A percentile compares a stretch with the other conserved stretches of the same genome.
These are phyloP conservation scores for Didymellaceae sp. DNA, from an alignment of 2,329 filamentous ascomycete genomes.

Conservation along the genomic window DNA sequence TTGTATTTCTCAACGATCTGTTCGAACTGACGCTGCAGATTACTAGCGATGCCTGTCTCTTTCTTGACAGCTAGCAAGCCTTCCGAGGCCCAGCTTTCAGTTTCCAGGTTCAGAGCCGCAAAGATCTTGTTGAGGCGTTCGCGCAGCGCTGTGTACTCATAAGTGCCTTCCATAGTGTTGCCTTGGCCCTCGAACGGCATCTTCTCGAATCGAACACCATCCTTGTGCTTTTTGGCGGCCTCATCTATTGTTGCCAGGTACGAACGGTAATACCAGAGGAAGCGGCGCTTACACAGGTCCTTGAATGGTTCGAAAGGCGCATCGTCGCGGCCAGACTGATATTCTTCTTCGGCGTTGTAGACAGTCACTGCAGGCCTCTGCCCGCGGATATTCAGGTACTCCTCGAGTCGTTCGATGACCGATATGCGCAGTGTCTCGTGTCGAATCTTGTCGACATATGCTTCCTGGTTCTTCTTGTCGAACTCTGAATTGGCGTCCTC, in stretches of 20 bases:
- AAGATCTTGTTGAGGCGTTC: constrained; percentile 73
- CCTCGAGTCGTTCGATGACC: constrained; percentile 84
- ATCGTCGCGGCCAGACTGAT: constrained; percentile 57
- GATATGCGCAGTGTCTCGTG: constrained; percentile 89
- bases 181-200: constrained; percentile 85
- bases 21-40: constrained; percentile 82
- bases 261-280: constrained; percentile 94
- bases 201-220: constrained; percentile 69
- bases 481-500: constrained; percentile 72
- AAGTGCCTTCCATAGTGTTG: constrained; percentile 87
- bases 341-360: constrained; percentile 59
- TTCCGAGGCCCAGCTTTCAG: constrained; percentile 71
- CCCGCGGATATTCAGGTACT: constrained; percentile 70
- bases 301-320: constrained; percentile 83
- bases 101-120: constrained; percentile 73
- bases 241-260: constrained; percentile 76
- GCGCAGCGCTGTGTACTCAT: constrained; percentile 79
- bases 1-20: constrained; percentile 81
- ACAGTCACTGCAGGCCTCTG: constrained; percentile 49
- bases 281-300: constrained; percentile 87
- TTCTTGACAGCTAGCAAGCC: constrained; percentile 68
- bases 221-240: constrained; percentile 66
- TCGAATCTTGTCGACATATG: constrained; percentile 86
- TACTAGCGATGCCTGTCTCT: constrained; percentile 78
- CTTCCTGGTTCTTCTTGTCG: constrained; percentile 75